Evolutionary conservation across 805 yeast species (phyloP), one percentile per base, ranked within the genome.

Genomic region (Saccharomycodes ludwigii): DNA sequence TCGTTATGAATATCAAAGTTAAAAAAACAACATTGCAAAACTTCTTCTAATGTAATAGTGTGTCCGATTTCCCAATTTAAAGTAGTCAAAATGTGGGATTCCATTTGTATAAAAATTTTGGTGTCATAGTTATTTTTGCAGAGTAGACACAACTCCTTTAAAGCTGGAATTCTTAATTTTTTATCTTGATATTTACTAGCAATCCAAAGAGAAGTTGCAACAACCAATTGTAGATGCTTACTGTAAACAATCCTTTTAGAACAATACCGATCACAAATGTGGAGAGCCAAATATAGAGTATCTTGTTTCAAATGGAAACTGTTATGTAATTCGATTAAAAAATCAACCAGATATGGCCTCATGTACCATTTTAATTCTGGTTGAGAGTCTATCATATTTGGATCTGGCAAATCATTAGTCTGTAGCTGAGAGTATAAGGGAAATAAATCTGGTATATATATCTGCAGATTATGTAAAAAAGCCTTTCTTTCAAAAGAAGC

Each of bases 141-240:
- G 48, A 79, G 62, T 42, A 66, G 64, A 25, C 73, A 66, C 34
- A 80, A 65, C 42, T 79, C 86, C 28, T 66, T 61, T 34, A 77
- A 61, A 21, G 76, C 68, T 13, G 88, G 88, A 21, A 75, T 68
- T 34, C 76, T 60, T 35, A 66, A 67, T 45, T 83, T 69, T 49
- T 73, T 72, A 39, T 82, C 84, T 40, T 69, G 71, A 29, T 71
- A 63, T 50, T 85, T 85, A 27, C 91, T 71, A 3, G 95, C 91
- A 13, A 85, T 71, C 94, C 95, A 83, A 29, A 85, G 58, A 18
- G 94, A 78, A 1, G 93, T 78, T 41, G 88, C 75, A 19, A 88
- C 86, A 18, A 84, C 80, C 34, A 85, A 61, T 51, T 83, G 95
- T 46, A 79, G 76, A 49, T 84, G 95, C 40, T 76, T 80, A 42